Evolutionary conservation across 768 basidiomycete species (phyloP).

Genomic region (Trichaptum fuscoviolaceum): DNA sequence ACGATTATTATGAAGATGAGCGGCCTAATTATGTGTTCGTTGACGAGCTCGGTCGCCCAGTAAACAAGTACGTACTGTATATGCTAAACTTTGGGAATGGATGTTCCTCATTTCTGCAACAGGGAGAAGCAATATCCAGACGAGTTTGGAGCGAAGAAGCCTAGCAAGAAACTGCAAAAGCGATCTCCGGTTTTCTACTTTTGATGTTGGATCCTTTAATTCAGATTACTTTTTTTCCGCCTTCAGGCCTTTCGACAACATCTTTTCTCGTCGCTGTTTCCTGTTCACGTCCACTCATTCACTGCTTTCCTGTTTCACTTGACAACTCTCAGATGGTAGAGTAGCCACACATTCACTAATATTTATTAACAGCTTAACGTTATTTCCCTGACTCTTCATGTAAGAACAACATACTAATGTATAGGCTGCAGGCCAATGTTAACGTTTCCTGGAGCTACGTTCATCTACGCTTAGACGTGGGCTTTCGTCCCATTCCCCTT

Average conservation of each 20-base stretch:
- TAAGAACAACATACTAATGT: too few relatives aligned
- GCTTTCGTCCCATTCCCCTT: not conserved
- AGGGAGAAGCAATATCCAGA: not conserved
- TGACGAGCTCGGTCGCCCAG: not conserved
- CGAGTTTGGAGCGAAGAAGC: not conserved
- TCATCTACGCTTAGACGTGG: not conserved
- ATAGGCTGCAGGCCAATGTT: not conserved
- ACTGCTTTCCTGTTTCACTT: too few relatives aligned
- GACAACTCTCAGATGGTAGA: conserved; percentile 9
- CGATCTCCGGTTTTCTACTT: not conserved
- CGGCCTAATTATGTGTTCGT: not conserved
- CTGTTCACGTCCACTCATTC: too few relatives aligned
- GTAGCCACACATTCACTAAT: conserved; percentile 5
- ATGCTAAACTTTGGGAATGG: not conserved
- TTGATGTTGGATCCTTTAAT: not conserved
- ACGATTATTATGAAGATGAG: not conserved
- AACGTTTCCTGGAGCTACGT: not conserved
- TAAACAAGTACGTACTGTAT: not conserved
- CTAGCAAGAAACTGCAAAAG: not conserved
- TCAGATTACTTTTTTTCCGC: too few relatives aligned
- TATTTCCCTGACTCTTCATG: too few relatives aligned
- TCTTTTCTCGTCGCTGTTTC: too few relatives aligned
- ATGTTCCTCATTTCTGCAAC: not conserved
- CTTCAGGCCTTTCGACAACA: too few relatives aligned
- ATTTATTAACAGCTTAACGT: conserved; percentile 1